Evolutionary conservation across 495 filamentous ascomycete species (phyloP), one percentile per base, ranked within the genome.

Genomic region (Glonium stellatum): DNA sequence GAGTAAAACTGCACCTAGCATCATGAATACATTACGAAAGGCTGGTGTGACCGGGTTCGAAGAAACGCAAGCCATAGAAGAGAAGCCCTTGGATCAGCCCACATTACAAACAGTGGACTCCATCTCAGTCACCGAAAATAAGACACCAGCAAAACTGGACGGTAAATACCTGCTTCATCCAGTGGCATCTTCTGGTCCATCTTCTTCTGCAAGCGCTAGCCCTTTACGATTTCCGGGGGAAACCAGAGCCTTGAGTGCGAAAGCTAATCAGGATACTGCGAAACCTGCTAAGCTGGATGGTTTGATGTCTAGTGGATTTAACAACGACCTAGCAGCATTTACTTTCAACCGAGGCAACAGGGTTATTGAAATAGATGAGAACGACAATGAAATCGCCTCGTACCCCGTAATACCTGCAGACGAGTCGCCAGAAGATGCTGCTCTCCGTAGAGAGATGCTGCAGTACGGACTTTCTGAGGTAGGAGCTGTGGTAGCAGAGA

Each of bases 401-500:
- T 67, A 64, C 12, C 69, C 73, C 4, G 60, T 75, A 21, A 66
- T 76, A 5, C 78, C 78, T 44, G 58, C 82, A 0, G 77, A 88
- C 55, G 95, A 98, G 66, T 82, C 88, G 0, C 71, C 78, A 3
- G 91, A 95, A 62, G 92, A 95, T 68, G 85, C 88, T 10, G 76
- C 77, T n/a, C 72, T 95, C 1, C 87, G 95, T 11, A 82, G 86
- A 55, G 84, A 97, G 64, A 97, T 98, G 93, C 73, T 97, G n/a
- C 77, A 87, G 60, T 97, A 97, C 66, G 85, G 85, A 49, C 82
- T 93, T 71, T 72, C 83, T 47, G 91, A 96, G 64, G 84, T 98
- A 55, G 89, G 89, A 0, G 81, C 88, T 23, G 87, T 98, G 1
- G 92, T 98, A 6, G 92, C 92, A n/a, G 90, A 97, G 74, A 77